Percentiles rank a stretch among this genome's conserved stretches.
Conservation (phyloP, 2,329 filamentous ascomycete species). For the Trichophyton verrucosum region DNA sequence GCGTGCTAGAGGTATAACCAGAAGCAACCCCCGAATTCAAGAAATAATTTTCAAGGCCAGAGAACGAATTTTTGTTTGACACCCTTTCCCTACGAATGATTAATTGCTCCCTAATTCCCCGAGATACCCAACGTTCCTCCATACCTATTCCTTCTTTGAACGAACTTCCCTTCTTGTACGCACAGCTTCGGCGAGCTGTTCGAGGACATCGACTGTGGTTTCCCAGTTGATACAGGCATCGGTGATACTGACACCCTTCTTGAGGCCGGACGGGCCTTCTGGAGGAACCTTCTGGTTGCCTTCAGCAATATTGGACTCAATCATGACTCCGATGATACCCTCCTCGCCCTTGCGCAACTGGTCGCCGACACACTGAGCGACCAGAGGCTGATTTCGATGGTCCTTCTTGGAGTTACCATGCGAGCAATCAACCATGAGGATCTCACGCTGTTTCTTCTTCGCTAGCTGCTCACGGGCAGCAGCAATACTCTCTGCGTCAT, state of each 20-base stretch:
- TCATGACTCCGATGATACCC: slow-evolving; percentile 94
- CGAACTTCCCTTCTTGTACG: slow-evolving; percentile 52
- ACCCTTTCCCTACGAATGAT: not conserved
- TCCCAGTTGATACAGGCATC: slow-evolving; percentile 97
- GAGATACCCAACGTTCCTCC: too few relatives aligned
- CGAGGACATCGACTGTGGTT: slow-evolving; percentile 63
- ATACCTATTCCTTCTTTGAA: slow-evolving; percentile 4
- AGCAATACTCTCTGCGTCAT: slow-evolving; percentile 69
- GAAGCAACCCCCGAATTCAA: too few relatives aligned
- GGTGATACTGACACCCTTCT: slow-evolving; percentile 93
- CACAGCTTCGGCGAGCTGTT: slow-evolving; percentile 75
- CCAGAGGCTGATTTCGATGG: slow-evolving; percentile 94
- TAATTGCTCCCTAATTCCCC: not conserved
- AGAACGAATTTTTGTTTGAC: too few relatives aligned
- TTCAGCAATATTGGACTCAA: slow-evolving; percentile 94
- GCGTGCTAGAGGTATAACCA: too few relatives aligned
- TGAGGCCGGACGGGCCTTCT: slow-evolving; percentile 70
- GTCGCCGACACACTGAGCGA: slow-evolving; percentile 65
- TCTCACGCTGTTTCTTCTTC: slow-evolving; percentile 59
- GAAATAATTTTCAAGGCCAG: too few relatives aligned
- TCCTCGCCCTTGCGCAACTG: slow-evolving; percentile 77
- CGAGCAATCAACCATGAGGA: slow-evolving; percentile 96
- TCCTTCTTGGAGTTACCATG: slow-evolving; percentile 94
- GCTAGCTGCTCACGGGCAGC: slow-evolving; percentile 68
- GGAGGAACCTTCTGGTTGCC: slow-evolving; percentile 84